phyloP scores from a whole-genome alignment of 75 land plant genomes.

The Chamaecyparis obtusa region DNA sequence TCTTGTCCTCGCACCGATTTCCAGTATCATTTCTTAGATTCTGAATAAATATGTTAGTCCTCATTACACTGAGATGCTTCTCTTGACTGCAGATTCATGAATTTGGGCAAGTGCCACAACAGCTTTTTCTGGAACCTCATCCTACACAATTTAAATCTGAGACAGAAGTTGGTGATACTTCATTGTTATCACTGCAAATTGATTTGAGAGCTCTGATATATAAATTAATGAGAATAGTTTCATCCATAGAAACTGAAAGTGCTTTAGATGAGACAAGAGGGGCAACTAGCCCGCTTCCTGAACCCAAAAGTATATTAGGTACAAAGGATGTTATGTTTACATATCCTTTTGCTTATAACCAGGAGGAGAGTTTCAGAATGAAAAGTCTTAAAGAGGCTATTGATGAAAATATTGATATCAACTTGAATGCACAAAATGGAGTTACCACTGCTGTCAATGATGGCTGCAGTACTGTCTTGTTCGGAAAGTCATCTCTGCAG shows the following conservation, averaged over 20 bases:
- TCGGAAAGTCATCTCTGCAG: background rate
- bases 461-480: background rate
- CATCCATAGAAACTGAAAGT: constrained; percentile 7
- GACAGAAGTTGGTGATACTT: background rate
- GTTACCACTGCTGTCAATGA: background rate
- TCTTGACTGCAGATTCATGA: constrained; percentile 38
- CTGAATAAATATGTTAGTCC: background rate
- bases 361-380: background rate
- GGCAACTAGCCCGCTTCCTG: background rate
- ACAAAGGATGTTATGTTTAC: background rate
- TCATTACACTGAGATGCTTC: background rate
- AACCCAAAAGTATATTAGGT: background rate
- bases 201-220: constrained; percentile 9
- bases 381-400: background rate
- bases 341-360: background rate
- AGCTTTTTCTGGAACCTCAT: constrained; percentile 42
- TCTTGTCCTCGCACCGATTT: background rate
- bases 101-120: constrained; percentile 53
- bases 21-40: background rate
- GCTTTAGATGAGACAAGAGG: background rate
- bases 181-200: background rate
- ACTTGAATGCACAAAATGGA: background rate
- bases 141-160: constrained; percentile 12
- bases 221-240: constrained; percentile 5
- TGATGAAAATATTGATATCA: background rate